Base-by-base conservation (phyloP, 495 filamentous ascomycete genomes). In the Neurospora tetraspora region DNA sequence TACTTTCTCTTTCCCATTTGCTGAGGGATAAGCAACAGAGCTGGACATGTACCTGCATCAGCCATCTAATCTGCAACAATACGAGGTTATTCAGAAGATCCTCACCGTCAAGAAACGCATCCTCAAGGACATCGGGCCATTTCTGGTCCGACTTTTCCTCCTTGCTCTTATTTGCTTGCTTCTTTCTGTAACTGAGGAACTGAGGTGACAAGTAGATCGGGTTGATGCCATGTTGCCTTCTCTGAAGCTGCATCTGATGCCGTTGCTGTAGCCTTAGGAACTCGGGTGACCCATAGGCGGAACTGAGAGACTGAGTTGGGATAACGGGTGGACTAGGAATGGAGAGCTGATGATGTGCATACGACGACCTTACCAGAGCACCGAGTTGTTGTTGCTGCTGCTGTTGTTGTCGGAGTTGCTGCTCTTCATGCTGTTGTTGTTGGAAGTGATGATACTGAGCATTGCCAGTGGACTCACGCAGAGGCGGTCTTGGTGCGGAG, bases 61-160 rank as follows among this genome's bases (percentile, higher is more conserved):
- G 31, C 69, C 69, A 43, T 18, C 39, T 65, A 20, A 61, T 31
- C 31, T 18, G 31, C 9, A 61, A 37, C 12, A 10, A 39, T 65
- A 34, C 39, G 43, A 11, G 12, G 5, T 5, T 53, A 16, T 68
- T 70, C 59, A 40, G 36, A 59, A 68, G 39, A 75, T 65, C 27
- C 86, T 83, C 84, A 98, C 96, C 95, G 82, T 93, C 91, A 78
- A 96, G 90, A 77, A 99, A 98, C 20, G 93, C 92, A 79, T 91
- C 86, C 80, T 99, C 96, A 18, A 98, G 81, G 74, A 90, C 83
- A 74, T 94, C 90, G 6, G 94, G 91, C 95, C 95, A 98, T 75
- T 91, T 85, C 65, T 85, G 80, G 68, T 82, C 82, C 47, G 80
- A 73, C 77, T 84, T 82, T 74, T 81, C 79, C 75, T 83, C 80